Evolutionary conservation across 495 filamentous ascomycete genomes (phyloP).

Genomic region (Neurospora sp.): DNA sequence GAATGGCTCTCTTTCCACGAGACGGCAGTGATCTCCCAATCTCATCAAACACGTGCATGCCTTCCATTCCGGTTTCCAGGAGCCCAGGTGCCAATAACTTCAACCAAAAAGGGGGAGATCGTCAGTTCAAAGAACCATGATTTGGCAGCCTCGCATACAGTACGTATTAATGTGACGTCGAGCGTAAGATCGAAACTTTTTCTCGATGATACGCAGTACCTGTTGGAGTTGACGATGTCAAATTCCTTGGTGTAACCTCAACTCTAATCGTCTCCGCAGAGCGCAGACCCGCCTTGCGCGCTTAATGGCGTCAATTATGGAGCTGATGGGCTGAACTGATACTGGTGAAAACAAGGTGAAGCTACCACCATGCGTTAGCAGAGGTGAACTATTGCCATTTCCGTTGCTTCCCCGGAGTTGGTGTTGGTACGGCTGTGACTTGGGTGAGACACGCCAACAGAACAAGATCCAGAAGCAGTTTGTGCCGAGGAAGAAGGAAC

Average conservation of each 20-base stretch:
- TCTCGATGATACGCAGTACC: too few species aligned
- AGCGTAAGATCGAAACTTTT: too few species aligned
- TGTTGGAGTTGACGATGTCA: background rate
- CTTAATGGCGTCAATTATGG: background rate
- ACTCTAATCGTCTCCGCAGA: background rate
- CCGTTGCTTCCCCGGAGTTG: background rate
- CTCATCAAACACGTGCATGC: background rate
- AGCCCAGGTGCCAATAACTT: background rate
- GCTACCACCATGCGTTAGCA: background rate
- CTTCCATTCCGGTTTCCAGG: background rate
- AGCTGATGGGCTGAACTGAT: background rate
- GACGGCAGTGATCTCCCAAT: background rate
- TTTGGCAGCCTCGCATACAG: background rate
- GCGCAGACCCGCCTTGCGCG: background rate
- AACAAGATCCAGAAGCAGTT: background rate
- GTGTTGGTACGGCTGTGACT: background rate
- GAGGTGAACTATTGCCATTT: background rate
- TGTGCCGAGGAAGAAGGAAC: background rate
- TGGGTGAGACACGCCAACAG: background rate
- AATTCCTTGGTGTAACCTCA: background rate
- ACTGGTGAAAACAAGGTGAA: background rate
- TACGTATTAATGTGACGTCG: background rate
- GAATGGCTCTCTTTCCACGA: background rate
- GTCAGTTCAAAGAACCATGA: background rate
- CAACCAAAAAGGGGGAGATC: background rate